phyloP scores from a whole-genome alignment of 78 protist species.

The Chrysochromulina tobinii region DNA sequence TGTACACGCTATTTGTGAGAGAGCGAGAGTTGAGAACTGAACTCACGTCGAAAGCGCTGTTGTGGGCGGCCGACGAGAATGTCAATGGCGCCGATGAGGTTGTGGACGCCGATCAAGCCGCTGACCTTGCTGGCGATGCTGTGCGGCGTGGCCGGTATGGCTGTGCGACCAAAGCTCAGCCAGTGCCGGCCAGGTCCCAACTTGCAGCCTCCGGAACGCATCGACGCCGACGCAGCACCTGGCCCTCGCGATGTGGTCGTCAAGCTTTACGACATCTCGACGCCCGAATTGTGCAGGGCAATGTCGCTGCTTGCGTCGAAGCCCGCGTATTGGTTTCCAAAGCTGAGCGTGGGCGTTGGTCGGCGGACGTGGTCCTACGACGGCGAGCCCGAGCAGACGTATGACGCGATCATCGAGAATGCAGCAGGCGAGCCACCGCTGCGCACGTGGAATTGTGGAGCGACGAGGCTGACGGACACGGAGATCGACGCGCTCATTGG shows the following conservation, averaged over 20 bases:
- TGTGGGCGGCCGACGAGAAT: too few species aligned
- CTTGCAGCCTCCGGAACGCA: too few species aligned
- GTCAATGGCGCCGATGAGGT: too few species aligned
- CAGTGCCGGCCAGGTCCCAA: too few species aligned
- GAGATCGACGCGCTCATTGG: not conserved
- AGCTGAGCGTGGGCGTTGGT: not conserved
- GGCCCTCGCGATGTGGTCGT: not conserved
- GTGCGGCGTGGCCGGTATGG: too few species aligned
- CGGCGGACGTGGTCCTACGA: conserved; percentile 6
- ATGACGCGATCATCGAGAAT: not conserved
- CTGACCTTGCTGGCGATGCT: too few species aligned
- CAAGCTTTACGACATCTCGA: not conserved
- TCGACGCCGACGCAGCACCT: too few species aligned
- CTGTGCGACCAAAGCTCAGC: too few species aligned
- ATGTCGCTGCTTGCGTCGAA: not conserved
- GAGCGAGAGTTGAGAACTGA: too few species aligned
- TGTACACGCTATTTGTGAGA: too few species aligned
- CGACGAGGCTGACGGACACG: not conserved
- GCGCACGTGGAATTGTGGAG: not conserved
- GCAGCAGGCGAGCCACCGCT: not conserved
- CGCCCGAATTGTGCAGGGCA: not conserved
- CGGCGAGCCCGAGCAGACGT: not conserved
- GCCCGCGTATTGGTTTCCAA: not conserved
- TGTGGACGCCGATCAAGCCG: too few species aligned
- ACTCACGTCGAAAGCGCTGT: too few species aligned